Evolutionary conservation across 2,329 filamentous ascomycete genomes (phyloP), one percentile per base, ranked within the genome.

Genomic region (Dothideomycetes sp.): DNA sequence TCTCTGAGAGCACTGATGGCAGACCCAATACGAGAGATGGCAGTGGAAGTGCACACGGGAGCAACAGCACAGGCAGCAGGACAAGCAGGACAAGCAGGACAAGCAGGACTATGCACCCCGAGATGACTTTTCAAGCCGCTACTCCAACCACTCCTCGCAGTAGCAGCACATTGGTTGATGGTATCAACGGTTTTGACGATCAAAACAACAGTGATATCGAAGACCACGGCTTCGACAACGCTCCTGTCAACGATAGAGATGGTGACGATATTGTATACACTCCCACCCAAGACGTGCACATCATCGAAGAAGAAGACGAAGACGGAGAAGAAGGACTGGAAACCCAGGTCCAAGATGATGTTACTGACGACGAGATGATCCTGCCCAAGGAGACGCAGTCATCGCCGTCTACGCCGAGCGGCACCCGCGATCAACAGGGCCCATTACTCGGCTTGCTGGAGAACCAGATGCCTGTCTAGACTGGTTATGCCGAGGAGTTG

Each of bases 321-420:
- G 50, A 48, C 3, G 38, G 46, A 3, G 41, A 42, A 24, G 44
- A 42, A 8, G 35, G 39, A 37, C 31, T 42, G 19, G 38, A 37
- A n/a, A 37, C 32, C 17, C 35, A 38, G 18, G 35, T 19, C 5
- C n/a, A 30, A 17, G 16, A 19, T 8, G 24, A 9, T 39, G 40
- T 22, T n/a, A 34, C 10, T 11, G 14, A 34, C 12, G 27, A 18
- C 9, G 35, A 30, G 8, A 9, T n/a, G n/a, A 19, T 19, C 18
- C 33, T 10, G 14, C 52, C 17, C 45, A 49, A 31, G 5, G 58
- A 56, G 36, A 64, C 61, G 7, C 63, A 65, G 45, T 66, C 63
- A 19, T 60, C 62, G 0, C 63, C 64, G 18, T 59, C 62, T 2
- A 66, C 64, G 9, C 64, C 64, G 0, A 59, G 57, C 17, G 64